These are phyloP conservation scores for Oryza nivara DNA, from an alignment of 176 grass and related monocot species.

Conservation along the genomic window DNA sequence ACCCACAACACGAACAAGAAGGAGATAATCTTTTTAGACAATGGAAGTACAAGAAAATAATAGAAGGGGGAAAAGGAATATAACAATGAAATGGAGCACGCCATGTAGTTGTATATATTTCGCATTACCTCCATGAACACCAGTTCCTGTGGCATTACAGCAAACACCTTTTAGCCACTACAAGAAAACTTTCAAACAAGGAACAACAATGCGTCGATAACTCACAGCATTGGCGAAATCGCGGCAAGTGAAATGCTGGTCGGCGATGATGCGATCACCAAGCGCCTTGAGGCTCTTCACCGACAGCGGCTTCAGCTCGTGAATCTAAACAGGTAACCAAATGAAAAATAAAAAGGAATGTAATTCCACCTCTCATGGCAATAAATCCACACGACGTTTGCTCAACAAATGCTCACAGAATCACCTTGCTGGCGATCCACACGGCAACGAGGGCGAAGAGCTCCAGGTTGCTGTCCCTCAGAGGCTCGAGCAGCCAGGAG, in stretches of 20 bases:
- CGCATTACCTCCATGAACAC: conserved; percentile 82
- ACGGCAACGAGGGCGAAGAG: conserved; percentile 76
- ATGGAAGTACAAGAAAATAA: no score
- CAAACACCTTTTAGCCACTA: conserved; percentile 36
- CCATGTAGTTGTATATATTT: not conserved
- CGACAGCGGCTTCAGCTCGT: conserved; percentile 57
- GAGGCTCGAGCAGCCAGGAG: conserved; percentile 73
- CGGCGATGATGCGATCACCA: conserved; percentile 62
- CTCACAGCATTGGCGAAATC: conserved; percentile 74
- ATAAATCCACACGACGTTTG: not conserved
- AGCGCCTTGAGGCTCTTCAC: conserved; percentile 88
- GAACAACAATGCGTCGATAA: conserved; percentile 1
- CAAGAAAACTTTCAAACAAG: conserved; percentile 19
- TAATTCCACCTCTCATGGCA: not conserved
- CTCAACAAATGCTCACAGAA: not conserved
- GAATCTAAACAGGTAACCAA: conserved; percentile 53
- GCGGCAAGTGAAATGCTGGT: conserved; percentile 84
- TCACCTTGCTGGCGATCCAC: conserved; percentile 90
- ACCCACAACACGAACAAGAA: not conserved
- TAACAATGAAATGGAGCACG: not conserved
- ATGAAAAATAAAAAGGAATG: not conserved
- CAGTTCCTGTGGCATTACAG: conserved; percentile 65
- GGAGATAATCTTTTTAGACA: not conserved
- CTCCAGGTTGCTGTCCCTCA: conserved; percentile 88
- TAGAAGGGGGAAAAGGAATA: not conserved